A percentile compares a stretch with the other conserved stretches of the same genome.
These are phyloP conservation scores for Gonapodya prolifera DNA, from an alignment of 192 early-diverging fungal genomes.

Conservation along the genomic window DNA sequence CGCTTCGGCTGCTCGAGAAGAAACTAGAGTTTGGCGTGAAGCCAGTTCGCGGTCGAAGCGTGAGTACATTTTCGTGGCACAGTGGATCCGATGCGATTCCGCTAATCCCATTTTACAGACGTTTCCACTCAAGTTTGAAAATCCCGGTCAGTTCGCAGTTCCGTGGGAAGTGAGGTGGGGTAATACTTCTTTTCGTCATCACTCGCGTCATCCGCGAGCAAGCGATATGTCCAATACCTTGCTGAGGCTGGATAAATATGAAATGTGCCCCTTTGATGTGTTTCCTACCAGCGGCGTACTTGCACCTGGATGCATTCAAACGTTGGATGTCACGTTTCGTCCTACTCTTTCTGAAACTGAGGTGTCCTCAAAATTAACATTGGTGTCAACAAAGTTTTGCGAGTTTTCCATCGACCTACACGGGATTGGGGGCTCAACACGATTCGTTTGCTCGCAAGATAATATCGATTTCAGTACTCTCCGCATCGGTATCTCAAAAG, in stretches of 20 bases:
- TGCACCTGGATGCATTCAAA: conserved; percentile 24
- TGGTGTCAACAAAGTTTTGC: conserved; percentile 33
- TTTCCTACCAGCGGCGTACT: conserved; percentile 31
- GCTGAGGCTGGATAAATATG: background rate
- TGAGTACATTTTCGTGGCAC: conserved; percentile 10
- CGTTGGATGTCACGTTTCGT: conserved; percentile 32
- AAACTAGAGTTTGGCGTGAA: conserved; percentile 36
- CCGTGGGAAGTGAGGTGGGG: conserved; percentile 23
- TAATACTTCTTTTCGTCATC: conserved; percentile 18
- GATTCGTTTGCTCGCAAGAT: conserved; percentile 12
- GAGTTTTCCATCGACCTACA: conserved; percentile 26
- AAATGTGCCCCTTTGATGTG: conserved; percentile 22
- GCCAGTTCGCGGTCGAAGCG: conserved; percentile 30
- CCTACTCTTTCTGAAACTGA: conserved; percentile 35
- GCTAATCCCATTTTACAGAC: conserved; percentile 14
- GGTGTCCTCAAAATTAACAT: conserved; percentile 15
- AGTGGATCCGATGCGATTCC: background rate
- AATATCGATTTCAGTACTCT: conserved; percentile 32
- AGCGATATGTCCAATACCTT: conserved; percentile 7
- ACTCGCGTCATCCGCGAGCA: conserved; percentile 13
- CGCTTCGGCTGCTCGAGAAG: conserved; percentile 28
- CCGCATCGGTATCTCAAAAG: conserved; percentile 28
- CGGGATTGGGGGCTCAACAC: conserved; percentile 31
- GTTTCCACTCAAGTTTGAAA: conserved; percentile 29
- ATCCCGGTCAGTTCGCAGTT: conserved; percentile 25